Evolutionary conservation across 495 filamentous ascomycete species (phyloP).

Genomic region (Penicillium egyptiacum): DNA sequence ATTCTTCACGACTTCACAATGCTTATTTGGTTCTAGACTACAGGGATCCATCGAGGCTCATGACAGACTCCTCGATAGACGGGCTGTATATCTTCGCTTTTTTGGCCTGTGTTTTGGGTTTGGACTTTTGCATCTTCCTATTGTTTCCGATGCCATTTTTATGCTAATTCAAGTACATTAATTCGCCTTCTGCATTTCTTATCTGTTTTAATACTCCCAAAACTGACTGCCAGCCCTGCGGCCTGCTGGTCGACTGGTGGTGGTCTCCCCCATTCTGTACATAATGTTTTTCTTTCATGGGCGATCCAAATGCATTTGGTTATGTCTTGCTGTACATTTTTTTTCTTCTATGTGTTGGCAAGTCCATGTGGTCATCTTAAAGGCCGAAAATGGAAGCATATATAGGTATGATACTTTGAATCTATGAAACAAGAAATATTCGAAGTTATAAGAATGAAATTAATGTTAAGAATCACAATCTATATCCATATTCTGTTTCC

Average conservation of each 20-base stretch:
- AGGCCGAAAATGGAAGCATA: background rate
- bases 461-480: background rate
- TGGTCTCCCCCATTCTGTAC: slow-evolving; percentile 8
- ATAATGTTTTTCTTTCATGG: slow-evolving; percentile 3
- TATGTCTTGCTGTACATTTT: background rate
- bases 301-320: slow-evolving; percentile 1
- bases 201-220: slow-evolving; percentile 10
- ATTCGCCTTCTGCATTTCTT: background rate
- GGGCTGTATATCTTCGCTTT: background rate
- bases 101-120: background rate
- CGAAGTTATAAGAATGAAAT: background rate
- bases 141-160: background rate
- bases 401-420: background rate
- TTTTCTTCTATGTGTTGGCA: background rate
- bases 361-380: background rate
- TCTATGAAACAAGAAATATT: slow-evolving; percentile 1
- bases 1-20: background rate
- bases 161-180: slow-evolving; percentile 5
- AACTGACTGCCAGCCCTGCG: background rate
- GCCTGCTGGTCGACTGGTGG: background rate
- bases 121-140: background rate
- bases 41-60: background rate
- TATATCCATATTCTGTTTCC: background rate
- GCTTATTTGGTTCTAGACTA: slow-evolving; percentile 6
- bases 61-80: background rate